Evolutionary conservation across 176 grass and related monocot genomes (phyloP), one percentile per base, ranked within the genome.

Genomic region (Saccharum officinarum): DNA sequence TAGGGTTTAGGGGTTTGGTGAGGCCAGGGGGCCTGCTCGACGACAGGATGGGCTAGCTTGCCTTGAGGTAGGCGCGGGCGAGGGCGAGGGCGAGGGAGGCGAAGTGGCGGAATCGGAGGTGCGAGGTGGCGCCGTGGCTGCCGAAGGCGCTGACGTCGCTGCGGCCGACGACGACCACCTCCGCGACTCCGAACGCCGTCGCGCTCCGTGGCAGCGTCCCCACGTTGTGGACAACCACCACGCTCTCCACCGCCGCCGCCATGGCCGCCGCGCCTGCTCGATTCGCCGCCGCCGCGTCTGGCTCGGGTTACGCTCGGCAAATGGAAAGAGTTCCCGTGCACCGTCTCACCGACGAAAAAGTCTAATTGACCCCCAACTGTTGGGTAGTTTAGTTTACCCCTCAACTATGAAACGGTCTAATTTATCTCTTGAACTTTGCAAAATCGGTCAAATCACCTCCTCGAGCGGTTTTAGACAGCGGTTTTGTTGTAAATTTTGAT

Each of bases 61-160:
- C 91, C 93, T 94, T 98, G 81, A 98, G 93, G 91, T 94, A 98
- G 6, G 73, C 47, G 25, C 81, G 80, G 5, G 96, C 91, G 16
- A 80, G 90, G 26, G 96, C 91, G 16, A 80, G 90, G 26, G 80
- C 40, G 38, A 98, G 89, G 16, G 96, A 92, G 54, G 86, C 20
- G 47, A 92, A 92, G 81, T 98, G 93, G 68, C 91, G 80, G 69
- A 98, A 98, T 20, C 85, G 89, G 84, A 98, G 82, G 87, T 94
- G 96, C 57, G 89, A 93, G 63, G 91, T 91, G 31, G 96, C 80
- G 18, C 93, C 93, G 77, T 98, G 96, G 89, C 93, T 94, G 60
- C 93, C 93, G 64, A 95, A 98, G 83, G 85, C 78, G 81, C 92
- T 95, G 89, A 91, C 92, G 86, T 98, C 96, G 84, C 91, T 89